Percentiles rank a stretch among this genome's conserved stretches.
Evolutionary conservation across 176 grass and related monocot species (phyloP).

Genomic region (maize (Zea mays)): DNA sequence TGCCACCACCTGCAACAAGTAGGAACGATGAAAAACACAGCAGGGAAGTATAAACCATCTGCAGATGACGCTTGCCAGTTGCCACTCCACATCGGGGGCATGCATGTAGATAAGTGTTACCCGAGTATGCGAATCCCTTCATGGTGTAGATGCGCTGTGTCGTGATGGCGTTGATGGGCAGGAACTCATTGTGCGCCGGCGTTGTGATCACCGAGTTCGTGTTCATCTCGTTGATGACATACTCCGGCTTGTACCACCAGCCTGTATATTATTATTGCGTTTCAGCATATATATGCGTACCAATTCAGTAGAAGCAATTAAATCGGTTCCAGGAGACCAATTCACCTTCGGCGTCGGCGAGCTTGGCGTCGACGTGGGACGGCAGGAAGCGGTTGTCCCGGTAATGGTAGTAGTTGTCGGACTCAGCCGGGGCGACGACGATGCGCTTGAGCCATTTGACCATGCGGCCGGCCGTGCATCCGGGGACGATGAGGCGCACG

Average conservation of each 20-base stretch:
- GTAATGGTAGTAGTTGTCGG: slow-evolving; percentile 91
- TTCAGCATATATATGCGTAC: too few relatives aligned
- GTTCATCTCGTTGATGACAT: slow-evolving; percentile 93
- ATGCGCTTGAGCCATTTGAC: slow-evolving; percentile 86
- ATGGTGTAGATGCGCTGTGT: slow-evolving; percentile 59
- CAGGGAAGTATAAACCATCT: too few relatives aligned
- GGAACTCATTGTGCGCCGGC: slow-evolving; percentile 66
- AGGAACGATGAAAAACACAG: too few relatives aligned
- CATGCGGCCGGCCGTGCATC: slow-evolving; percentile 82
- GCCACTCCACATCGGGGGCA: too few relatives aligned
- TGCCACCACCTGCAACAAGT: slow-evolving; percentile 56
- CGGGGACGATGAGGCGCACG: slow-evolving; percentile 67
- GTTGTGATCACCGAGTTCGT: slow-evolving; percentile 87
- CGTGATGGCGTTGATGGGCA: slow-evolving; percentile 69
- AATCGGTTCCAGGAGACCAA: too few relatives aligned
- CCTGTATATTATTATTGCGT: slow-evolving; percentile 32
- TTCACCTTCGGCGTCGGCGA: slow-evolving; percentile 83
- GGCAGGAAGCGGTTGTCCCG: slow-evolving; percentile 81
- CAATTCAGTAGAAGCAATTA: too few relatives aligned
- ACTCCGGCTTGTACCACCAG: slow-evolving; percentile 99
- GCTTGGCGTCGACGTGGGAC: slow-evolving; percentile 77
- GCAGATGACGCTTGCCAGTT: too few relatives aligned
- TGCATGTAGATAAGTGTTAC: slow-evolving; percentile 29
- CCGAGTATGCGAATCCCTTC: slow-evolving; percentile 84
- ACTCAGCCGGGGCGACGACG: slow-evolving; percentile 57